Evolutionary conservation across 257 asterid genomes (phyloP).

Genomic region (Haberlea rhodopensis): DNA sequence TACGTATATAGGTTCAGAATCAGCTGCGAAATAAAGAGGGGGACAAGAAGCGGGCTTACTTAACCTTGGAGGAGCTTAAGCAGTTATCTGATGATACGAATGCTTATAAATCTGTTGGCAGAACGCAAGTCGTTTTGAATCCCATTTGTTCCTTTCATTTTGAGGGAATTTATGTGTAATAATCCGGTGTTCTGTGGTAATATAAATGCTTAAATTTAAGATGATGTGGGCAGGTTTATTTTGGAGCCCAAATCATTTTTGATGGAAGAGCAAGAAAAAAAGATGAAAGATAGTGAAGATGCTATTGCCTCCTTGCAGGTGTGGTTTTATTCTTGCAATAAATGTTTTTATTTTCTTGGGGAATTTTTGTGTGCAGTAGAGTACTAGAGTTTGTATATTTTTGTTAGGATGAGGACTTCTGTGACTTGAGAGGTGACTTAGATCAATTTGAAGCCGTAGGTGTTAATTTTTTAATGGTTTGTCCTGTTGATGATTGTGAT

Average conservation of each 20-base stretch:
- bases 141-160: conserved; percentile 6
- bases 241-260: conserved; percentile 78
- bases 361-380: background rate
- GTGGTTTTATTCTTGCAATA: conserved; percentile 12
- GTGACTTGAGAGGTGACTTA: background rate
- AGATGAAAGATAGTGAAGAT: conserved; percentile 77
- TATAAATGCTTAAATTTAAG: background rate
- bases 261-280: conserved; percentile 78
- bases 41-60: conserved; percentile 89
- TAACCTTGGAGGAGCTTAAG: conserved; percentile 86
- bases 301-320: conserved; percentile 81
- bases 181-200: background rate
- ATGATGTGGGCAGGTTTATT: conserved; percentile 57
- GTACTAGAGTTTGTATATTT: background rate
- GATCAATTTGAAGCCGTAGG: background rate
- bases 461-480: background rate
- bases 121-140: conserved; percentile 41
- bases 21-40: conserved; percentile 83
- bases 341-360: conserved; percentile 1
- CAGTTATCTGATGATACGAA: conserved; percentile 73
- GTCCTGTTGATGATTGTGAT: conserved; percentile 7
- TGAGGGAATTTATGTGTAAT: background rate
- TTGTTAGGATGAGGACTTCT: background rate
- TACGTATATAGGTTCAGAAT: conserved; percentile 54
- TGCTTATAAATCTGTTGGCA: conserved; percentile 83